Evolutionary conservation across 768 basidiomycete genomes (phyloP), one percentile per base, ranked within the genome.

Genomic region (Suillus weaverae): DNA sequence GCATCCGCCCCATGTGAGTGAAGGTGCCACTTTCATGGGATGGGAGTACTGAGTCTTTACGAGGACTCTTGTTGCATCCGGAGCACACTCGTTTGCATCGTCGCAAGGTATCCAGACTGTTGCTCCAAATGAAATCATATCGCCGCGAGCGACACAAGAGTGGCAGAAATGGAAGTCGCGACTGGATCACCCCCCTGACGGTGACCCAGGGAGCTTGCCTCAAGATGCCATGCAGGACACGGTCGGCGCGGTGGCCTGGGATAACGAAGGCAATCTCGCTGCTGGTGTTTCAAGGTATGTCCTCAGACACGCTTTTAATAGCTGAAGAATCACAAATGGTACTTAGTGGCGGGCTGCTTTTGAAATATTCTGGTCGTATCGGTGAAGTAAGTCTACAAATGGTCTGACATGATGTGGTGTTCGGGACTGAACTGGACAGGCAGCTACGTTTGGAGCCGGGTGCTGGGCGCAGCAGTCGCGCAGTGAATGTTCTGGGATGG

Each of bases 261-360:
- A 83, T 67, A 69, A 71, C 1, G 64, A 70, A 35, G 82, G 77
- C 4, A 79, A 81, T 18, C 69, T 87, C 61, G 86, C 88, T 14
- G 86, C 89, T n/a, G 91, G 91, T 2, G 90, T 92, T 18, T 93
- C 91, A 36, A 91, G 89, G 89, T 86, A 38, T 59, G 73, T 43
- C 32, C 20, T 55, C 44, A 39, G 10, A 60, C 6, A 53, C n/a
- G 10, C 33, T 64, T 35, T 50, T 48, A 16, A 16, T 30, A 61
- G 36, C 62, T 54, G 32, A 33, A n/a, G 26, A 26, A 18, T 63
- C n/a, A 63, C 16, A 46, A 35, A 13, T 30, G 22, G 16, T n/a
- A 30, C 56, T 43, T 64, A 94, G 92, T 67, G 92, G 92, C 6
- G 92, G 92, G 0, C 74, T 94, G n/a, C 78, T 94, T 60, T 81